Percentiles rank a stretch among this genome's conserved stretches.
These are phyloP conservation scores for Phyllosticta citrichinensis DNA, from an alignment of 2,329 filamentous ascomycete species.

Conservation along the genomic window DNA sequence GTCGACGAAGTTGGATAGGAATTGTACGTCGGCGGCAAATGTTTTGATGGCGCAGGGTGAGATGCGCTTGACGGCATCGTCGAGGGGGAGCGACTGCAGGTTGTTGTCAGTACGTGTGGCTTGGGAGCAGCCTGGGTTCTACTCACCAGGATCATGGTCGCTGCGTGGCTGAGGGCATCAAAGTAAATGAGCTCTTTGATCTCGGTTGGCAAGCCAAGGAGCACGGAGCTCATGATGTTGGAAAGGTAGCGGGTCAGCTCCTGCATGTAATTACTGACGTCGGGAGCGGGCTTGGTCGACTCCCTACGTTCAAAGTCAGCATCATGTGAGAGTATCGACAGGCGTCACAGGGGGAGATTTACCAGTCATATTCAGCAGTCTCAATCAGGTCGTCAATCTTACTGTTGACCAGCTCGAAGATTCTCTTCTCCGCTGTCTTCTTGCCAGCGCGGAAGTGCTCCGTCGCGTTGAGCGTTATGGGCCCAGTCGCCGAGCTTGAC, in stretches of 20 bases:
- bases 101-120: background rate
- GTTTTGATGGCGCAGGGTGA: constrained; percentile 76
- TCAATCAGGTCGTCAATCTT: constrained; percentile 98
- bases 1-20: constrained; percentile 77
- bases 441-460: constrained; percentile 81
- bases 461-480: constrained; percentile 71
- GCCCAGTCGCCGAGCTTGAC: constrained; percentile 68
- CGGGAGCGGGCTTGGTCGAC: constrained; percentile 41
- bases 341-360: constrained; percentile 14
- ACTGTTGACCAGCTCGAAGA: constrained; percentile 96
- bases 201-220: constrained; percentile 84
- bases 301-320: constrained; percentile 8
- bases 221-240: constrained; percentile 92
- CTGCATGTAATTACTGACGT: constrained; percentile 90
- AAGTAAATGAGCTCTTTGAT: constrained; percentile 99
- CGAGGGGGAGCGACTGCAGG: constrained; percentile 61
- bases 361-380: constrained; percentile 95
- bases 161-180: constrained; percentile 84
- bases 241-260: constrained; percentile 85
- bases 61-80: constrained; percentile 70
- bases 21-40: constrained; percentile 72
- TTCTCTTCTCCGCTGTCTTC: constrained; percentile 92
- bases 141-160: constrained; percentile 68
- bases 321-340: background rate
- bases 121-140: background rate